Base-by-base conservation (phyloP, 176 grass and related monocot genomes). In the Cenchrus fungigraminus region DNA sequence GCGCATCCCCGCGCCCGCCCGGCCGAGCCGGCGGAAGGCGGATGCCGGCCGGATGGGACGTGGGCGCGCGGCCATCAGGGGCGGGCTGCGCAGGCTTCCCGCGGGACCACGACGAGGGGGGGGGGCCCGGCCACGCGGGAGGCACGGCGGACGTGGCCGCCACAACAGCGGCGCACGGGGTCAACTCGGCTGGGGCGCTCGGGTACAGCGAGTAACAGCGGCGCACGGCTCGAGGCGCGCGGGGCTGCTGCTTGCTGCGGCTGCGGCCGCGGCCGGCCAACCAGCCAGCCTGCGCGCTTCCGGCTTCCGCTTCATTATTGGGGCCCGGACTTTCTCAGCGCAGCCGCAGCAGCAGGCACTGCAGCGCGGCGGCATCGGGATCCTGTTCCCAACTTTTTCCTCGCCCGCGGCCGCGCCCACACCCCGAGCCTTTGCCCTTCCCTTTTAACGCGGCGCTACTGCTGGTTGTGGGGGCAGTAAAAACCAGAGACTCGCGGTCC, bases 141-240 rank as follows among this genome's bases (percentile, higher is more conserved):
- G 79, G 85, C 73, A 76, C 77, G 65, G 72, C 31, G 22, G 77
- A 68, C 77, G 85, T 71, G 86, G 52, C n/a, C 19, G 37, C 5
- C 68, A 50, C 66, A 66, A 25, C 22, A 25, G 22, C 22, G 22
- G 22, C 71, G 47, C 55, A 12, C 15, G 5, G 74, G 44, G 80
- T 88, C 86, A 88, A 88, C 80, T 88, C 65, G 82, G 28, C 74
- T 73, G n/a, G 82, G 28, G 3, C 50, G 9, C 37, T 19, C 79
- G 25, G 72, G 79, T 62, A 84, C 80, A 83, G 58, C 67, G 65
- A 70, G 80, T 83, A 79, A 56, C 88, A 73, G 79, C 65, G 83
- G 84, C 88, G 88, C 84, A 79, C 88, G 88, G 84, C 89, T 87
- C 89, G 89, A 90, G 88, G 88, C 77, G 76, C 12, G 15, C 5